Conservation (phyloP, 768 basidiomycete genomes). For the Suillus cothurnatus region DNA sequence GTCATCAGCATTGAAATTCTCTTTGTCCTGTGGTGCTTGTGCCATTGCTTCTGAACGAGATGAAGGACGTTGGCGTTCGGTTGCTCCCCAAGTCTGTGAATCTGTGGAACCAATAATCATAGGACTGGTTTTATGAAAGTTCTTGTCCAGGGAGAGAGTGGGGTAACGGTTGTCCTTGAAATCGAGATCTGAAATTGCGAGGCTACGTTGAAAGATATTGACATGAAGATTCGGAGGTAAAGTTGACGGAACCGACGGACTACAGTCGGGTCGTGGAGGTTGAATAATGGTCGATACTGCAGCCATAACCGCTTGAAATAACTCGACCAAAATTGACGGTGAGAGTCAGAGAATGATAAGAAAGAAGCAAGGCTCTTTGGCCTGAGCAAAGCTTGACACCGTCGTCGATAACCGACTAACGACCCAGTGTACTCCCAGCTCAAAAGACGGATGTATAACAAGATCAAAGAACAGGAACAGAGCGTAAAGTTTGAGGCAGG, state of each 20-base stretch:
- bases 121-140: slow-evolving; percentile 26
- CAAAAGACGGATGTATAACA: not conserved
- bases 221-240: slow-evolving; percentile 37
- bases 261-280: slow-evolving; percentile 40
- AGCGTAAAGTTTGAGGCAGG: not conserved
- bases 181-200: slow-evolving; percentile 60
- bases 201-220: slow-evolving; percentile 51
- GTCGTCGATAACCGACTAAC: not conserved
- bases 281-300: slow-evolving; percentile 58
- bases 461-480: slow-evolving; percentile 5
- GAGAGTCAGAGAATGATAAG: slow-evolving; percentile 1
- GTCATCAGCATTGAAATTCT: slow-evolving; percentile 17
- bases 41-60: slow-evolving; percentile 20
- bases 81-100: slow-evolving; percentile 27
- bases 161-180: slow-evolving; percentile 66
- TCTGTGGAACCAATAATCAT: slow-evolving; percentile 34
- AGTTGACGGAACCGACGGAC: slow-evolving; percentile 27
- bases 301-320: slow-evolving; percentile 29
- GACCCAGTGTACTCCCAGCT: not conserved
- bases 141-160: slow-evolving; percentile 30
- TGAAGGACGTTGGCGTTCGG: slow-evolving; percentile 14
- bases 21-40: slow-evolving; percentile 26
- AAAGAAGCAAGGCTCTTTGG: not conserved
- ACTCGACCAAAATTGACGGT: slow-evolving; percentile 4
- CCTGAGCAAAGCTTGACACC: not conserved